Conservation (phyloP, 345 rosid species). For the Camelina laxa region DNA sequence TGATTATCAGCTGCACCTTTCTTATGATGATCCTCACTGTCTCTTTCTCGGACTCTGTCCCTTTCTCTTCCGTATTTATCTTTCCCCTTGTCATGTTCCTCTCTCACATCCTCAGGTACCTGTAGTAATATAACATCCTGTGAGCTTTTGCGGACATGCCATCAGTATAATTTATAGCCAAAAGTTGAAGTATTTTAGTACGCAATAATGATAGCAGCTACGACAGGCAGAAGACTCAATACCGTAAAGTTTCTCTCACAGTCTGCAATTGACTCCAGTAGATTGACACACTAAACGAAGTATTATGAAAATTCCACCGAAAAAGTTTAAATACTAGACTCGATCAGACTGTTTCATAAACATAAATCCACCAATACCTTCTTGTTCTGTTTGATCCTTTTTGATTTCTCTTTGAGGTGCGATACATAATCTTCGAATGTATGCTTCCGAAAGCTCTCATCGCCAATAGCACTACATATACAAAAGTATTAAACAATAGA, state of each 20-base stretch:
- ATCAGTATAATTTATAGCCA: conserved; percentile 4
- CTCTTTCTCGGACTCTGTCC: conserved; percentile 68
- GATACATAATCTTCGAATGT: conserved; percentile 69
- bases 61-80: conserved; percentile 70
- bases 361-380: conserved; percentile 54
- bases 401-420: conserved; percentile 69
- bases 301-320: conserved; percentile 13
- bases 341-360: conserved; percentile 5
- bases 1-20: conserved; percentile 58
- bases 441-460: conserved; percentile 67
- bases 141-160: conserved; percentile 22
- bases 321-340: conserved; percentile 21
- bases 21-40: conserved; percentile 55
- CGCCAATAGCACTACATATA: conserved; percentile 66
- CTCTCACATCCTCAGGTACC: conserved; percentile 76
- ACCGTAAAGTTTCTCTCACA: background rate
- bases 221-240: conserved; percentile 1
- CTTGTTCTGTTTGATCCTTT: conserved; percentile 63
- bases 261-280: conserved; percentile 3
- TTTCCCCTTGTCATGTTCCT: conserved; percentile 69
- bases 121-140: conserved; percentile 41
- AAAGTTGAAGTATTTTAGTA: conserved; percentile 22
- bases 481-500: conserved; percentile 13
- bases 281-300: conserved; percentile 19
- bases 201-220: conserved; percentile 22